Conservation (phyloP, 2,329 filamentous ascomycete species). For the Venturiaceae sp. region DNA sequence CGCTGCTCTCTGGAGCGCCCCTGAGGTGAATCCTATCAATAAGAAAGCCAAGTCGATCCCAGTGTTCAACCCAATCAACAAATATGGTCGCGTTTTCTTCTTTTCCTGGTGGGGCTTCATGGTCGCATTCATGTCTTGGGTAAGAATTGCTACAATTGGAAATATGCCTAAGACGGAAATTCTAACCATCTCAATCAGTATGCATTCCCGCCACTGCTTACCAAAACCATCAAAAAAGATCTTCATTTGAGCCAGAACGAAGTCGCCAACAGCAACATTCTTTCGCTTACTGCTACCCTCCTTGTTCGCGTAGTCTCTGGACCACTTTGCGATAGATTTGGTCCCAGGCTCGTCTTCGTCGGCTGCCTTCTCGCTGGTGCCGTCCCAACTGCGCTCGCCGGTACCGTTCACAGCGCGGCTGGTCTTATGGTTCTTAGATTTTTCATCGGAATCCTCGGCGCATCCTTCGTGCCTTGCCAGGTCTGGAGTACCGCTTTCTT, state of each 20-base stretch:
- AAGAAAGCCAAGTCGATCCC: slow-evolving; percentile 74
- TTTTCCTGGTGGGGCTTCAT: slow-evolving; percentile 83
- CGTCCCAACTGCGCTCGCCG: slow-evolving; percentile 73
- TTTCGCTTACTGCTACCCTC: slow-evolving; percentile 54
- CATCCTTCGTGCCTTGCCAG: slow-evolving; percentile 74
- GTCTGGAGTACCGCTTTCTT: slow-evolving; percentile 85
- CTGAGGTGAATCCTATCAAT: slow-evolving; percentile 75
- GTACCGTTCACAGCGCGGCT: slow-evolving; percentile 57
- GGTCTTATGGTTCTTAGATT: slow-evolving; percentile 68
- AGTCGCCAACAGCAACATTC: slow-evolving; percentile 83
- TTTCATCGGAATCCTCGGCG: slow-evolving; percentile 72
- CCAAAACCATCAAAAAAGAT: slow-evolving; percentile 52
- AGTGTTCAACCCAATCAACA: slow-evolving; percentile 52
- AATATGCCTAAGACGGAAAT: slow-evolving; percentile 57
- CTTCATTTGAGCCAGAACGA: slow-evolving; percentile 60
- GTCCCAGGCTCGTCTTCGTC: slow-evolving; percentile 71
- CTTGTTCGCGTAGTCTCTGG: slow-evolving; percentile 70
- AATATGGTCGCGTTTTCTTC: slow-evolving; percentile 60
- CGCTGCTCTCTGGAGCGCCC: slow-evolving; percentile 38
- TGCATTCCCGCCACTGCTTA: neutral
- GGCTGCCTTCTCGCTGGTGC: slow-evolving; percentile 62
- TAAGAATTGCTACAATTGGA: slow-evolving; percentile 79
- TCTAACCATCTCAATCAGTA: neutral
- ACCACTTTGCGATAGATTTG: slow-evolving; percentile 76
- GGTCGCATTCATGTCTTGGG: slow-evolving; percentile 56